These are phyloP conservation scores for Begonia loranthoides DNA, from an alignment of 306 rosid genomes.

Conservation along the genomic window DNA sequence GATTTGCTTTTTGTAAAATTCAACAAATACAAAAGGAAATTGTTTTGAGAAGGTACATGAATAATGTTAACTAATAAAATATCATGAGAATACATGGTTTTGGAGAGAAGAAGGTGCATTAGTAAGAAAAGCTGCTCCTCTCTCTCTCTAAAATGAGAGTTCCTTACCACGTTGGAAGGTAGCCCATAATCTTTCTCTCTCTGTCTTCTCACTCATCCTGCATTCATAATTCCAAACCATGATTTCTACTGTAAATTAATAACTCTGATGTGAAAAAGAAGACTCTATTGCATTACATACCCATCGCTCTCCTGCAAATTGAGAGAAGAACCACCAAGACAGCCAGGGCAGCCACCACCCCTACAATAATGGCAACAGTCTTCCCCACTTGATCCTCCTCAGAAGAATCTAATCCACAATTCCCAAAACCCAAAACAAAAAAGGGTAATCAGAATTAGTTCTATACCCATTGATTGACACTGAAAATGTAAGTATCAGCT, in stretches of 20 bases:
- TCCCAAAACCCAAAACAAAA: conserved; percentile 5
- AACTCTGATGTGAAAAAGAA: neutral
- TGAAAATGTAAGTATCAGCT: neutral
- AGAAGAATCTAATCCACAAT: conserved; percentile 40
- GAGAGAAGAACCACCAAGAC: conserved; percentile 76
- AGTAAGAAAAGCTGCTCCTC: no score
- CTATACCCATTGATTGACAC: neutral
- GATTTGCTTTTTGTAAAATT: no score
- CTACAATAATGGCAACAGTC: conserved; percentile 76
- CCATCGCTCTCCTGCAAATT: conserved; percentile 59
- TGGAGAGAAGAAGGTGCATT: no score
- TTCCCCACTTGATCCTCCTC: conserved; percentile 55
- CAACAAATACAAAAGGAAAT: no score
- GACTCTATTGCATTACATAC: conserved; percentile 10
- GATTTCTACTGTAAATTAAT: neutral
- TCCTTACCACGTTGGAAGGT: no score
- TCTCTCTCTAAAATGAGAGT: no score
- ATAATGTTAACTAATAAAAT: no score
- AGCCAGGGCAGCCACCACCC: conserved; percentile 53
- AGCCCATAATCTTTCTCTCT: neutral
- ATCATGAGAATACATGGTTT: no score
- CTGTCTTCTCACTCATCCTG: neutral
- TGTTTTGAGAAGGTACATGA: no score
- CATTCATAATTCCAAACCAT: neutral
- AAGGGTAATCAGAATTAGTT: conserved; percentile 7